Base-by-base conservation (phyloP, 2,329 filamentous ascomycete genomes). In the Aspergillus novofumigatus region DNA sequence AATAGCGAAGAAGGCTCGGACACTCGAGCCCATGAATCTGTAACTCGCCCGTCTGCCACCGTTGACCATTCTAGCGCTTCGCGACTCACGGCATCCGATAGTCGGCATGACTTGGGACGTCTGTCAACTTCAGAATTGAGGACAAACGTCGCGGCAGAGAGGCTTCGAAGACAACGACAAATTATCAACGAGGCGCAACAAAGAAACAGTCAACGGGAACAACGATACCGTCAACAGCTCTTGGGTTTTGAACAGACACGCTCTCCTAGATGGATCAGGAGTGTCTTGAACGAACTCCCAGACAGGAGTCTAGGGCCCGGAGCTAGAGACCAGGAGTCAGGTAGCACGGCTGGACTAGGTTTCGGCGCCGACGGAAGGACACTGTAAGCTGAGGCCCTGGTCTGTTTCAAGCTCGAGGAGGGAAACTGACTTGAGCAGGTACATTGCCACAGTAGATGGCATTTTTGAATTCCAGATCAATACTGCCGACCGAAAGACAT, bases 381-480 rank as follows among this genome's bases (percentile, higher is more conserved):
- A 56, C 59, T 80, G 78, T 80, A 69, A 72, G 78, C 26, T 23
- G 21, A 17, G 10, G 20, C 10, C 44, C 10, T 47, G 73, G 48
- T 28, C 51, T 32, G 45, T 35, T 20, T 23, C 54, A 25, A 21
- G 29, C n/a, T 25, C 14, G 41, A 35, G 25, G 3, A 28, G 51
- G 11, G 11, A 47, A 54, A 55, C 62, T 64, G 53, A 63, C 49
- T 38, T 50, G 14, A 51, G 25, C 58, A 80, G 78, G 60, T 80
- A 77, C 57, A 72, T 79, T 58, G 78, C 74, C n/a, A 79, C 77
- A 5, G 70, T 78, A 49, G 71, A 77, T 58, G 78, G 78, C 20
- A 79, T 80, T 26, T 78, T 79, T 53, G 76, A 80, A 62, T 79
- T 75, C 60, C 70, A 75, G 44, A 60, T 80, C 58, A 79, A 80